Percentiles rank a stretch among this genome's conserved stretches.
Evolutionary conservation across 129 eudicot genomes (phyloP).

Genomic region (Glebionis coronaria): DNA sequence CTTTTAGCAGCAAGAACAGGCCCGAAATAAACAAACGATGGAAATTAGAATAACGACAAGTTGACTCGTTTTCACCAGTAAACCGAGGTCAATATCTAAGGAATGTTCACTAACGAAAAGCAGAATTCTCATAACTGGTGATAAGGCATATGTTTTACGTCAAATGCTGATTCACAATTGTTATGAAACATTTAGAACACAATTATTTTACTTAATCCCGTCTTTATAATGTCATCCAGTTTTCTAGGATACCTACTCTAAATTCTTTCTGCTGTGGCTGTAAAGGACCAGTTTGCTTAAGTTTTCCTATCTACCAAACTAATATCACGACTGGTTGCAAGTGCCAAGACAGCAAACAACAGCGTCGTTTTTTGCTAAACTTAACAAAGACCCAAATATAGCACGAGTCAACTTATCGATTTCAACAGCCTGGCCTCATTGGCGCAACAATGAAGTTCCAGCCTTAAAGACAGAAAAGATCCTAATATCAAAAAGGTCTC

Average conservation of each 20-base stretch:
- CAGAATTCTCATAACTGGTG: background rate
- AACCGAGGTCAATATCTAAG: background rate
- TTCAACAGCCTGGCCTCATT: too few relatives aligned
- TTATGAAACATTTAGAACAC: background rate
- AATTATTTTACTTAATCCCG: background rate
- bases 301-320: too few relatives aligned
- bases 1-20: background rate
- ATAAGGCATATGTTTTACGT: background rate
- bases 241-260: background rate
- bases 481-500: too few relatives aligned
- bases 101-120: background rate
- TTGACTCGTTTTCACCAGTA: background rate
- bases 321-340: too few relatives aligned
- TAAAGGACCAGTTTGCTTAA: too few relatives aligned
- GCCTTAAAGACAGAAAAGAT: too few relatives aligned
- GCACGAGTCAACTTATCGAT: too few relatives aligned
- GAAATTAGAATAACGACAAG: background rate
- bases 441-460: too few relatives aligned
- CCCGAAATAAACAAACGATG: background rate
- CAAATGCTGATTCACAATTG: background rate
- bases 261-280: background rate
- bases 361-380: too few relatives aligned
- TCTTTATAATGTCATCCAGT: background rate
- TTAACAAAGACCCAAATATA: too few relatives aligned
- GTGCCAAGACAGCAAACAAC: too few relatives aligned